Conservation (phyloP, 2,329 filamentous ascomycete genomes). For the Colletotrichum sp. region DNA sequence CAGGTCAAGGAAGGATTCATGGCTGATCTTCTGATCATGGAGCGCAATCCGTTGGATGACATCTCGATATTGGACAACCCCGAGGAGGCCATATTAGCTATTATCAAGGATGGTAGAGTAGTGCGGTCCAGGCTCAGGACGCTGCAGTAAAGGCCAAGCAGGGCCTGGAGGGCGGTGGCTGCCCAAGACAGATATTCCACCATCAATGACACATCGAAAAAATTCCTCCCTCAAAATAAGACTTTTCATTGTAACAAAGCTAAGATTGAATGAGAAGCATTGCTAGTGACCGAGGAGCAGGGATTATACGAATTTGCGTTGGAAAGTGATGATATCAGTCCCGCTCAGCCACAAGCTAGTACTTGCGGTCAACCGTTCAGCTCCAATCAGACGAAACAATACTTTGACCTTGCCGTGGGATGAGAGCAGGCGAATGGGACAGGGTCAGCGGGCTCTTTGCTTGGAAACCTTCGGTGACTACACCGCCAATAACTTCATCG, state of each 20-base stretch:
- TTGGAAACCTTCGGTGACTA: background rate
- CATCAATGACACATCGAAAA: background rate
- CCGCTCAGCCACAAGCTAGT: background rate
- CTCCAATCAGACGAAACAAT: background rate
- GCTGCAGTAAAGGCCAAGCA: background rate
- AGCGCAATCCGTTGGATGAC: constrained; percentile 58
- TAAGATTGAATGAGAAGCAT: background rate
- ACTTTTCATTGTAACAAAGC: no score
- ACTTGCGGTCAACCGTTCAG: background rate
- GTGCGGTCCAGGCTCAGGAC: background rate
- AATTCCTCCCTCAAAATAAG: background rate
- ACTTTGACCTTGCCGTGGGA: background rate
- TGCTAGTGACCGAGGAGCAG: background rate
- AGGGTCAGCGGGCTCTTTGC: background rate
- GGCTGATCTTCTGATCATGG: constrained; percentile 58
- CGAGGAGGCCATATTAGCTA: background rate
- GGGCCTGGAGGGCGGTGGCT: background rate
- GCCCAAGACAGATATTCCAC: background rate
- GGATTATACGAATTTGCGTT: background rate
- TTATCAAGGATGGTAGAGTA: background rate
- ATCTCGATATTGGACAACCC: constrained; percentile 49
- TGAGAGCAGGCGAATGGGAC: background rate
- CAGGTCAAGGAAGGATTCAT: constrained; percentile 53
- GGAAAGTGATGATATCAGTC: background rate
- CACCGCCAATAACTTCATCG: background rate